Conservation (phyloP, 768 basidiomycete genomes). For the Tulasnella sp. region DNA sequence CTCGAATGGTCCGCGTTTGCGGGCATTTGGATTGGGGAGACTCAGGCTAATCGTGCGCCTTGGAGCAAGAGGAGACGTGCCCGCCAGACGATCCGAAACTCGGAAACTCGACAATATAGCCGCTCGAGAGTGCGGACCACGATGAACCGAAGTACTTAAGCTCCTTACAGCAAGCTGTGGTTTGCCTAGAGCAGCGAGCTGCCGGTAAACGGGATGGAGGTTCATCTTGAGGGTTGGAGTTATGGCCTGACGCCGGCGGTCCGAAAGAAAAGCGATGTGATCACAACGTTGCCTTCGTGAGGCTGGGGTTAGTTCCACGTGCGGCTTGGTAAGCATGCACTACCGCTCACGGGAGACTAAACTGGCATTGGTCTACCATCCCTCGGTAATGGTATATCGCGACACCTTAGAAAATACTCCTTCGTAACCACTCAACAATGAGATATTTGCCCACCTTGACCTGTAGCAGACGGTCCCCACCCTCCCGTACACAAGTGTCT, state of each 20-base stretch:
- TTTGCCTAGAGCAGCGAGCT: not conserved
- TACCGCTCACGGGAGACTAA: not conserved
- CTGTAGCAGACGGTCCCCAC: conserved; percentile 55
- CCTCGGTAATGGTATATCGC: conserved; percentile 24
- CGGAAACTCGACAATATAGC: not conserved
- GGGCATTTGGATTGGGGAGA: not conserved
- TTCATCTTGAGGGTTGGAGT: not conserved
- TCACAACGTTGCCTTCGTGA: not conserved
- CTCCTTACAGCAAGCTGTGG: not conserved
- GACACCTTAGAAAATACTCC: conserved; percentile 45
- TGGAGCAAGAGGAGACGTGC: not conserved
- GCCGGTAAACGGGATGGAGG: not conserved
- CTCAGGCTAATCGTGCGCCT: not conserved
- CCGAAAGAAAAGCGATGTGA: not conserved
- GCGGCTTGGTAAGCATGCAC: not conserved
- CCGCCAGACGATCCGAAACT: not conserved
- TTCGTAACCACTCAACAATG: conserved; percentile 77
- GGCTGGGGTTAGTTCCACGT: not conserved
- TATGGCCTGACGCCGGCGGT: not conserved
- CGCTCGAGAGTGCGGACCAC: not conserved
- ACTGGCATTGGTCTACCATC: conserved; percentile 11
- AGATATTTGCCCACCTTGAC: conserved; percentile 90
- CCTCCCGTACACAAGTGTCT: too few relatives aligned
- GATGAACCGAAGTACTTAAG: not conserved
- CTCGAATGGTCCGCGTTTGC: not conserved